Evolutionary conservation across 1,284 basidiomycete species (phyloP).

Genomic region (Microbotryomycetes sp.): DNA sequence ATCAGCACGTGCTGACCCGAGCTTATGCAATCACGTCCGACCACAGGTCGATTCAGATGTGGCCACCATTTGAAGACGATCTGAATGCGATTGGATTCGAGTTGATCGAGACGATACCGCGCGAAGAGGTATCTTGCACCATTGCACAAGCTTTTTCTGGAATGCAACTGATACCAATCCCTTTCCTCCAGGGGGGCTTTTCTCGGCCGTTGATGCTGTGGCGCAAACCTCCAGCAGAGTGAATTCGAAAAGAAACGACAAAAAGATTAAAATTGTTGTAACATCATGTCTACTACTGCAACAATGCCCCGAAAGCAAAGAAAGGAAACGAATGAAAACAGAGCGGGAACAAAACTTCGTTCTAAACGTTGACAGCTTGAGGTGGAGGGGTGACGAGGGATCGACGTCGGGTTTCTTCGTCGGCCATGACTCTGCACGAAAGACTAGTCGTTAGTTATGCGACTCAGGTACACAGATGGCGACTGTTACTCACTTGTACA

Average conservation of each 20-base stretch:
- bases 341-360: not conserved
- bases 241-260: too few relatives aligned
- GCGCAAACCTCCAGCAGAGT: slow-evolving; percentile 13
- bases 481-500: slow-evolving; percentile 28
- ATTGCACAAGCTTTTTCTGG: not conserved
- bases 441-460: not conserved
- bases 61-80: slow-evolving; percentile 26
- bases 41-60: slow-evolving; percentile 12
- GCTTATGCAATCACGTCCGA: not conserved
- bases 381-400: slow-evolving; percentile 4
- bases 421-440: slow-evolving; percentile 18
- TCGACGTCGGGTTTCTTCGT: slow-evolving; percentile 16
- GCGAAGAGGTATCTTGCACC: slow-evolving; percentile 17
- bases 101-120: slow-evolving; percentile 18
- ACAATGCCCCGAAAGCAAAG: not conserved
- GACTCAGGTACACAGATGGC: not conserved
- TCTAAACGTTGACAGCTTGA: too few relatives aligned
- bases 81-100: slow-evolving; percentile 15
- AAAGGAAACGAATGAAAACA: not conserved
- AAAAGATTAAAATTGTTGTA: too few relatives aligned
- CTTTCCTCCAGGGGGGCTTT: slow-evolving; percentile 20
- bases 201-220: slow-evolving; percentile 27
- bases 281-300: too few relatives aligned
- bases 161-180: not conserved
- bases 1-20: not conserved